phyloP scores from a whole-genome alignment of 441 rosid species.

The Erysimum pusillum region DNA sequence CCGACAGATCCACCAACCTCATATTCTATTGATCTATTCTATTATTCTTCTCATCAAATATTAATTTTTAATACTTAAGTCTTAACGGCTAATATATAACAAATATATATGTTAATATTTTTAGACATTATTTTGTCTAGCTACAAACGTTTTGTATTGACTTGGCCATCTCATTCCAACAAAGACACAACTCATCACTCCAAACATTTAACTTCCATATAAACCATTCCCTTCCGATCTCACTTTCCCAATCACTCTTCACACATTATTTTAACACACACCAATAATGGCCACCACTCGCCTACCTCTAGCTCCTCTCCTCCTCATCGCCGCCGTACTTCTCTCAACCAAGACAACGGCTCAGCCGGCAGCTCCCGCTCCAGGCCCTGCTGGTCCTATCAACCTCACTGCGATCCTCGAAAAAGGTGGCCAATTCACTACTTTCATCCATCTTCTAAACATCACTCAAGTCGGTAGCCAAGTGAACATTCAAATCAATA shows the following conservation, averaged over 20 bases:
- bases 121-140: slow-evolving; percentile 33
- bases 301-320: slow-evolving; percentile 45
- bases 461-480: slow-evolving; percentile 63
- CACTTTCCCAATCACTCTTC: slow-evolving; percentile 25
- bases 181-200: slow-evolving; percentile 41
- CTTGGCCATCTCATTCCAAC: slow-evolving; percentile 61
- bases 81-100: slow-evolving; percentile 29
- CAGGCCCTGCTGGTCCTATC: slow-evolving; percentile 59
- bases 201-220: slow-evolving; percentile 39
- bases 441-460: slow-evolving; percentile 59
- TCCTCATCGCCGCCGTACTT: slow-evolving; percentile 49
- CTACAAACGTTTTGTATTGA: slow-evolving; percentile 32
- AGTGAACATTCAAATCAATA: slow-evolving; percentile 64
- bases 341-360: slow-evolving; percentile 37
- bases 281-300: slow-evolving; percentile 43
- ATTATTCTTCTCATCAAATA: neutral
- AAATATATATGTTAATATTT: neutral
- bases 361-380: slow-evolving; percentile 58
- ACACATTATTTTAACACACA: slow-evolving; percentile 3
- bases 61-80: slow-evolving; percentile 3
- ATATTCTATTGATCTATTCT: too few species aligned
- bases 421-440: slow-evolving; percentile 63
- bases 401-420: slow-evolving; percentile 70
- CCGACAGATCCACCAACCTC: slow-evolving; percentile 30
- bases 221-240: slow-evolving; percentile 33